Percentiles rank a stretch among this genome's conserved stretches.
Conservation (phyloP, 768 basidiomycete species). For the Leccinum disarticulatum region DNA sequence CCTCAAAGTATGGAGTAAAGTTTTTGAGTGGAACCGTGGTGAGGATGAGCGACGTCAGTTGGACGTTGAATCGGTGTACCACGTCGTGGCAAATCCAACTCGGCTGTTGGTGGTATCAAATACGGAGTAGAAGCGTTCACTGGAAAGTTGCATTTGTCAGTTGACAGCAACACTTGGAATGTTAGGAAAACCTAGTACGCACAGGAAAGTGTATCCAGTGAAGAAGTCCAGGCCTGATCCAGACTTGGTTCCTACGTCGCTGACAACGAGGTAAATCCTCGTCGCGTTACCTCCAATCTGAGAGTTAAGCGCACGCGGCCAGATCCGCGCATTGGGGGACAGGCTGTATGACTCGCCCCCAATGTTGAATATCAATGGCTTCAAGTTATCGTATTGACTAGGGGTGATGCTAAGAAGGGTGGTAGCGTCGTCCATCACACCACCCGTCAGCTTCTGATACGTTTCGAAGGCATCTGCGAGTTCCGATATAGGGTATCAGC, state of each 20-base stretch:
- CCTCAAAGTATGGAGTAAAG: no score
- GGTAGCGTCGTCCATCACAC: constrained; percentile 18
- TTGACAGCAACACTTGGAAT: not conserved
- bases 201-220: constrained; percentile 20
- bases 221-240: constrained; percentile 22
- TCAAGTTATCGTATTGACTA: constrained; percentile 21
- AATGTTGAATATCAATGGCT: constrained; percentile 27
- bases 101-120: constrained; percentile 39
- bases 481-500: not conserved
- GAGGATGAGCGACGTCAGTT: constrained; percentile 10
- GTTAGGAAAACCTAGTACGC: not conserved
- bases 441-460: constrained; percentile 29
- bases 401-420: constrained; percentile 26
- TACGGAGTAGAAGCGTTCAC: constrained; percentile 45
- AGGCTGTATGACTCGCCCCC: constrained; percentile 13
- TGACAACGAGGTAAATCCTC: constrained; percentile 32
- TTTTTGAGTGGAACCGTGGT: no score
- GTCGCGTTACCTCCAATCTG: constrained; percentile 25
- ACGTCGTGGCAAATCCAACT: constrained; percentile 42
- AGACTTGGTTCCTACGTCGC: constrained; percentile 12
- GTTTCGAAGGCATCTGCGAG: constrained; percentile 20
- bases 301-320: constrained; percentile 35
- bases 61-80: constrained; percentile 26
- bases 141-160: constrained; percentile 1
- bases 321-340: constrained; percentile 32